phyloP scores from a whole-genome alignment of 352 stramenopile genomes.

The Albugo laibachii region DNA sequence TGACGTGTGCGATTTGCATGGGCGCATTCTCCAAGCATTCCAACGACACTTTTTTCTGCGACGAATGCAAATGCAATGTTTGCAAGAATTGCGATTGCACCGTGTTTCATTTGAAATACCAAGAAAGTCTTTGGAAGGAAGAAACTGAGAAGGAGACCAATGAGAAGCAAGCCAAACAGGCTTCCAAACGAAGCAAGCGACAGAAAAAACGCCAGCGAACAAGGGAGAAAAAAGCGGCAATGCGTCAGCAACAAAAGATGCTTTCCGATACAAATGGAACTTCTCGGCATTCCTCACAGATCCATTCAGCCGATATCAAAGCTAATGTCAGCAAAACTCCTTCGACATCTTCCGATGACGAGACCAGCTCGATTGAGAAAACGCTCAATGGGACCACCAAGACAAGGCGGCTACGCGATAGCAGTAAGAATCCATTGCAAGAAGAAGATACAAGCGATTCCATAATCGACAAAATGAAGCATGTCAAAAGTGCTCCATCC shows the following conservation, averaged over 20 bases:
- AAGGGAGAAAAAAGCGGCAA: conserved; percentile 59
- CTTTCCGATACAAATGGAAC: background rate
- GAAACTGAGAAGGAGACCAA: conserved; percentile 83
- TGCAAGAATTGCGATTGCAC: conserved; percentile 94
- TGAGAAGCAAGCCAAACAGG: conserved; percentile 78
- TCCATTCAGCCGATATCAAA: too few species aligned
- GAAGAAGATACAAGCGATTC: too few species aligned
- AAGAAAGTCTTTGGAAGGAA: conserved; percentile 89
- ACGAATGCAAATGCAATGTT: conserved; percentile 96
- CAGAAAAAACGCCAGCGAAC: conserved; percentile 73
- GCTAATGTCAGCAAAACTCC: too few species aligned
- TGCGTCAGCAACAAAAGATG: conserved; percentile 23
- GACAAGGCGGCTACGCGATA: conserved; percentile 8
- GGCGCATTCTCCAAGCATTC: conserved; percentile 89
- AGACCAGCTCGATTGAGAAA: background rate
- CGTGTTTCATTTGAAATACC: conserved; percentile 95
- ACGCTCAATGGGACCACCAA: conserved; percentile 7
- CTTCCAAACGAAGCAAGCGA: conserved; percentile 66
- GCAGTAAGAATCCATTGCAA: background rate
- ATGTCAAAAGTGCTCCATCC: too few species aligned
- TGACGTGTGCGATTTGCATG: conserved; percentile 93
- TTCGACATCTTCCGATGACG: too few species aligned
- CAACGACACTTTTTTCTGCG: conserved; percentile 90
- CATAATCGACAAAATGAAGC: too few species aligned
- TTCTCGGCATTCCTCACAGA: background rate